Conservation (phyloP, 106 monocot genomes). For the Dendrobium catenatum region DNA sequence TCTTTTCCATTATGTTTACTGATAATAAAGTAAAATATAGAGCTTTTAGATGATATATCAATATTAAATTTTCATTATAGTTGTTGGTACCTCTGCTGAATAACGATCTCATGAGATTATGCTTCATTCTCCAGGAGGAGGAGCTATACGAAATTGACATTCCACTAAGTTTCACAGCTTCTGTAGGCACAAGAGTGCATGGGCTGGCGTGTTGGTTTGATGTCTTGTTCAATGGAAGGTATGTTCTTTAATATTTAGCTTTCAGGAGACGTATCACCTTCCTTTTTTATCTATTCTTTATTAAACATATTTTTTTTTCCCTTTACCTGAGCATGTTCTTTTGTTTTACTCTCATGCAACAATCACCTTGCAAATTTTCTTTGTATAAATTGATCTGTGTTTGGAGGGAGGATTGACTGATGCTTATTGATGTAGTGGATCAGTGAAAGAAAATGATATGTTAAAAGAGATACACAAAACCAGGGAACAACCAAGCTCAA, state of each 20-base stretch:
- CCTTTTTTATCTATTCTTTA: neutral
- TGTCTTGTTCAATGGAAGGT: slow-evolving; percentile 97
- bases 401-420: too few species aligned
- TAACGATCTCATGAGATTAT: neutral
- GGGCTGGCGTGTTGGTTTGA: slow-evolving; percentile 99
- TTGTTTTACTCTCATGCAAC: neutral
- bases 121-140: slow-evolving; percentile 66
- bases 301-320: neutral
- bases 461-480: too few species aligned
- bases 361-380: neutral
- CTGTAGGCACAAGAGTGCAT: slow-evolving; percentile 87
- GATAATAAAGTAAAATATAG: neutral
- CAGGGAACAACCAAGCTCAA: too few species aligned
- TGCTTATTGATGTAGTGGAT: too few species aligned
- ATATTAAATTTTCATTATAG: neutral
- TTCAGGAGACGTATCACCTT: neutral
- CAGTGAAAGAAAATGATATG: too few species aligned
- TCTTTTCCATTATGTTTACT: neutral
- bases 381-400: too few species aligned
- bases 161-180: slow-evolving; percentile 65
- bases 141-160: slow-evolving; percentile 90
- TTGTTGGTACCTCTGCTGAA: neutral
- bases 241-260: slow-evolving; percentile 2
- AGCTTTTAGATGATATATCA: neutral
- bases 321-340: neutral